Evolutionary conservation across 208 protist genomes (phyloP).

Genomic region (Crithidia mellificae): DNA sequence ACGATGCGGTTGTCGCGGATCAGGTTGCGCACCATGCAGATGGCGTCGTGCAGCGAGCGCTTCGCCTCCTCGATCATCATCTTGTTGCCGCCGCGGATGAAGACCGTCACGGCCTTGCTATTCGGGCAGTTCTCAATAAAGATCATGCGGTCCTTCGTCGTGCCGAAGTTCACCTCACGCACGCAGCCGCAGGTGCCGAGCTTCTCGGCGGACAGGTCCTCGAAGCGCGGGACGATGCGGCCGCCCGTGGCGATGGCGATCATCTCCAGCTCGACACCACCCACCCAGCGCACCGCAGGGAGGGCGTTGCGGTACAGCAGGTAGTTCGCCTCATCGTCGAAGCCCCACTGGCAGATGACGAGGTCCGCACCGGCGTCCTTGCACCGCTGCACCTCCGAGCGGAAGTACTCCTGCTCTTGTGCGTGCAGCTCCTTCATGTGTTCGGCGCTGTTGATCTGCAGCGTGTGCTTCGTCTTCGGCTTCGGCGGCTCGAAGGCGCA

Average conservation of each 20-base stretch:
- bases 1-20: slow-evolving; percentile 99
- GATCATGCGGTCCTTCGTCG: slow-evolving; percentile 98
- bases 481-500: slow-evolving; percentile 99
- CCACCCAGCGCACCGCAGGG: slow-evolving; percentile 99
- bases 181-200: slow-evolving; percentile 94
- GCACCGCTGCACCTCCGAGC: slow-evolving; percentile 87
- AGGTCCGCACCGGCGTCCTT: slow-evolving; percentile 98
- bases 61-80: slow-evolving; percentile 99
- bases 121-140: slow-evolving; percentile 99
- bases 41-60: slow-evolving; percentile 99
- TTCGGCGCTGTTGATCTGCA: slow-evolving; percentile 95
- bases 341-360: slow-evolving; percentile 99
- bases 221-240: slow-evolving; percentile 99
- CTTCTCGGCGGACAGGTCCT: slow-evolving; percentile 97
- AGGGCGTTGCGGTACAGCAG: slow-evolving; percentile 99
- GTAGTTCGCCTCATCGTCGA: slow-evolving; percentile 99
- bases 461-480: slow-evolving; percentile 99
- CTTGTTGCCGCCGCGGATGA: slow-evolving; percentile 99
- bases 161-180: slow-evolving; percentile 95
- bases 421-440: slow-evolving; percentile 96
- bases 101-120: slow-evolving; percentile 98
- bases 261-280: slow-evolving; percentile 99
- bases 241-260: slow-evolving; percentile 99
- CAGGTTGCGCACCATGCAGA: slow-evolving; percentile 99
- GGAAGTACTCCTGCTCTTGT: slow-evolving; percentile 99